Base-by-base conservation (phyloP, 1,284 basidiomycete species). In the Cutaneotrichosporon cavernicola region DNA sequence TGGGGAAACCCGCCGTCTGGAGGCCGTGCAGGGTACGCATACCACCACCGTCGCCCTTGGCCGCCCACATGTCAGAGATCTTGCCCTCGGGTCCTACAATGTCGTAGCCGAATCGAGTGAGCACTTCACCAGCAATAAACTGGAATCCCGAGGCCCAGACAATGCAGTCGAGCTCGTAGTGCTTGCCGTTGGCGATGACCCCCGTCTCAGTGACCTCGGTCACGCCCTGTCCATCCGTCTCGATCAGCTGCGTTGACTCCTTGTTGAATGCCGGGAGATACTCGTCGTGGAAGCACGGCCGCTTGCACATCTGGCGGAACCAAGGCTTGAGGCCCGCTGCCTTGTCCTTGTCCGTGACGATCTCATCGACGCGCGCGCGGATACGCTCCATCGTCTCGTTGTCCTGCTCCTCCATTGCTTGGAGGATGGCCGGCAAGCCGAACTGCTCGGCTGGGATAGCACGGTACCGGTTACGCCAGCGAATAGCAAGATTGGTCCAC, bases 281-380 rank as follows among this genome's bases (percentile, higher is more conserved):
- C 57, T 64, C 63, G 62, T 64, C 63, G 53, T 67, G 62, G 60
- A 61, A 64, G 52, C 50, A 56, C 5, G 63, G 61, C 4, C 65
- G 62, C 60, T 64, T 67, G 65, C 60, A 64, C 32, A 52, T 14
- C 60, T 59, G 65, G 21, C 60, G 16, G 63, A 60, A 67, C 60
- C 60, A 64, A 0, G 60, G 60, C 60, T 67, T 67, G 60, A 67
- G 62, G 4, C 5, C 16, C 5, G 47, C 34, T 4, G 65, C 62
- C 13, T 47, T 56, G 38, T 52, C 8, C 16, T 31, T 40, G 50
- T 67, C 65, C 46, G 52, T 49, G 36, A 63, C 62, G 5, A 64
- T 51, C 31, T 64, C 65, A 57, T 67, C 57, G 10, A 31, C 16
- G 5, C 65, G 58, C 14, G 38, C 56, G 22, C 65, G 59, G 8